These are phyloP conservation scores for Murraya paniculata DNA, from an alignment of 345 rosid genomes.

Conservation along the genomic window DNA sequence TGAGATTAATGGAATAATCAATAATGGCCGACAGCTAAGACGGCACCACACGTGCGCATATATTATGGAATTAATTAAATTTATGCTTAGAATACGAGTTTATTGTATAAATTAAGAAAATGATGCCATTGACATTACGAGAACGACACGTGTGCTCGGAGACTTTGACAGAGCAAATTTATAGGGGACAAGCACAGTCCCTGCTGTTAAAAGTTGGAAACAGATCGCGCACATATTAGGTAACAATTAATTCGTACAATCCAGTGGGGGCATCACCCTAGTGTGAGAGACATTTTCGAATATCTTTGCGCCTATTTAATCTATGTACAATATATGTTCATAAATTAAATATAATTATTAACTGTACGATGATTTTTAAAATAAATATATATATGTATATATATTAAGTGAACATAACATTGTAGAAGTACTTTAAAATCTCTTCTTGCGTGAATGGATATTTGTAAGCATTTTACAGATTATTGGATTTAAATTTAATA, in stretches of 20 bases:
- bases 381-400: too few species aligned
- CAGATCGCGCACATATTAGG: conserved; percentile 9
- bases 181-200: conserved; percentile 21
- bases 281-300: too few species aligned
- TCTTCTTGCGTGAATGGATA: too few species aligned
- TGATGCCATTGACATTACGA: not conserved
- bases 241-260: conserved; percentile 13
- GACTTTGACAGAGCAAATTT: not conserved
- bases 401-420: too few species aligned
- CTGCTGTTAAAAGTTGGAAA: conserved; percentile 21
- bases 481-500: not conserved
- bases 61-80: not conserved
- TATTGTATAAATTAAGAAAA: not conserved
- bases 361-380: too few species aligned
- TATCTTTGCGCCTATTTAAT: too few species aligned
- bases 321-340: too few species aligned
- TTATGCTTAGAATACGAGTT: not conserved
- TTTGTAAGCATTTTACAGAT: not conserved
- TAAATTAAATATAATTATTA: too few species aligned
- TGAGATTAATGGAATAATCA: not conserved
- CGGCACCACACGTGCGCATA: not conserved
- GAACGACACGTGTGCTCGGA: not conserved
- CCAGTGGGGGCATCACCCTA: conserved; percentile 7
- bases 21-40: not conserved
- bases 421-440: too few species aligned